Percentiles rank a stretch among this genome's conserved stretches.
Evolutionary conservation across 805 yeast species (phyloP).

Genomic region (Debaryomyces prosopidis): DNA sequence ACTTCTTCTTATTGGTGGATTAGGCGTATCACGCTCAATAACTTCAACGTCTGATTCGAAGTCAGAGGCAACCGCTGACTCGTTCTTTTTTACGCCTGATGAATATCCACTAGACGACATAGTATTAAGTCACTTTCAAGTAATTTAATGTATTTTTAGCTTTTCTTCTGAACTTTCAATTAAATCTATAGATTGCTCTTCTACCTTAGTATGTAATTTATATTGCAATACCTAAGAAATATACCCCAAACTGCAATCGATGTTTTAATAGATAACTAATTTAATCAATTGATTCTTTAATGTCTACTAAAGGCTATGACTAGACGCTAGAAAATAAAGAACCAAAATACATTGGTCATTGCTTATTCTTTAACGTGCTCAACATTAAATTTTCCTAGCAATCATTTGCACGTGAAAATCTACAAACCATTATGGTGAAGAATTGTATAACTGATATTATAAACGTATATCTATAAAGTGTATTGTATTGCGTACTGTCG

Average conservation of each 20-base stretch:
- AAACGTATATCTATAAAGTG: background rate
- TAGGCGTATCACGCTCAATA: conserved; percentile 10
- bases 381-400: too few relatives aligned
- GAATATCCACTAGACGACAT: conserved; percentile 8
- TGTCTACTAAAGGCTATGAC: background rate
- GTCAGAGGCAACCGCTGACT: conserved; percentile 38
- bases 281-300: too few relatives aligned
- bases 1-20: conserved; percentile 46
- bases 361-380: background rate
- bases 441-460: background rate
- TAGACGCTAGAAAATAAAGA: too few relatives aligned
- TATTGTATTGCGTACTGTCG: background rate
- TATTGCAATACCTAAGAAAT: background rate
- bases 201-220: background rate
- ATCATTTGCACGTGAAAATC: conserved; percentile 1
- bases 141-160: background rate
- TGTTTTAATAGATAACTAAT: too few relatives aligned
- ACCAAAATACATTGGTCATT: background rate
- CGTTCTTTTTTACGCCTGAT: conserved; percentile 26
- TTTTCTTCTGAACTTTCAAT: background rate
- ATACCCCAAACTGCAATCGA: too few relatives aligned
- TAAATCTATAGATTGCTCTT: background rate
- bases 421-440: background rate
- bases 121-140: background rate
- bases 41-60: conserved; percentile 33